Evolutionary conservation across 441 rosid species (phyloP), one percentile per base, ranked within the genome.

Genomic region (Croton laevigatus): DNA sequence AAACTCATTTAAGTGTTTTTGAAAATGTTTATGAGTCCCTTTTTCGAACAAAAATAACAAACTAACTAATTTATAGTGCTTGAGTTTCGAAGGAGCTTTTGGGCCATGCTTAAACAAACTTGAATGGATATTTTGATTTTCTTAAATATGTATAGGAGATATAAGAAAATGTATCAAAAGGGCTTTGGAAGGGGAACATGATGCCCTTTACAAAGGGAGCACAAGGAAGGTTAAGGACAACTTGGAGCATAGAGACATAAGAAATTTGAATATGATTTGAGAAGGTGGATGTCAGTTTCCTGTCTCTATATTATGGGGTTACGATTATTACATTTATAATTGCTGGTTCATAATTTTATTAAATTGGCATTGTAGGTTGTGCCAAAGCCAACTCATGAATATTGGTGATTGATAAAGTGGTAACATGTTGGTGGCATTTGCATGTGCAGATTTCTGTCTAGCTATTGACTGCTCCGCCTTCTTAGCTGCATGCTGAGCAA

Each of bases 211-310:
- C 1, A 19, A 0, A 59, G 73, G 72, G 52, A 49, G 72, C 72
- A 69, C 9, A 54, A 46, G 36, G 12, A 19, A 46, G n/a, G 32
- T 23, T 17, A 0, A 1, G 44, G 42, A 58, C 65, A 46, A 42
- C 45, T 44, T 11, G 72, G 55, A 55, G 65, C 20, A 54, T 55
- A 22, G 6, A 64, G 3, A 8, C 0, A 11, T 5, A 22, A 3
- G 2, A 36, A 40, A 22, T 34, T 44, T 45, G 37, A 0, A 51
- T 51, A 5, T 17, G 17, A 58, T 23, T 57, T 11, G 54, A 53
- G 7, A 70, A 57, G 61, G 52, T 51, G 38, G 22, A 59, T 73
- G 76, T 71, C 74, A 65, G 77, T 36, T 48, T 70, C 49, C 40
- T 67, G 74, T 71, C 71, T 16, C 34, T 54, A 22, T 49, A 54